Evolutionary conservation across 441 rosid species (phyloP), one percentile per base, ranked within the genome.

Genomic region (Erysimum pusillum): DNA sequence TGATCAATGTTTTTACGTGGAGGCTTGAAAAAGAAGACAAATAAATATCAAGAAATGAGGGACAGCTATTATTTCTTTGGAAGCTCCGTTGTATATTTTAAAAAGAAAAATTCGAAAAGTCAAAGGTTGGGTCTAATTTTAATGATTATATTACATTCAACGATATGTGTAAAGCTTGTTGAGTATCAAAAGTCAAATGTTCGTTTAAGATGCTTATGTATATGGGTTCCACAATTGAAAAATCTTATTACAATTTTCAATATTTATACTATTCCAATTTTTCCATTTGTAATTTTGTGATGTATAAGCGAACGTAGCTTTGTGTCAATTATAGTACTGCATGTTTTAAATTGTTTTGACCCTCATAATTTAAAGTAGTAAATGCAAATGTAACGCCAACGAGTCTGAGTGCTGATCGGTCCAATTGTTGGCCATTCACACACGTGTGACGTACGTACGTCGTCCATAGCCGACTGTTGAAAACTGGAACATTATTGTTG

Each of bases 1-100:
- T 59, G 49, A 48, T 51, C 57, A 39, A 67, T 58, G 66, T 65
- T 46, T 46, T 54, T 65, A 73, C 77, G 71, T 65, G 77, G 77
- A 71, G 63, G 39, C 35, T 44, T 64, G 71, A 7, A 44, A 53
- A 34, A 17, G 25, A 64, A 63, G 10, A 25, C n/a, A 63, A 28
- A 70, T 18, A 22, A 28, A 70, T 18, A 22, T 18, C 8, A 10
- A 38, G 17, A 60, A 61, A 25, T 9, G 36, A 71, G 15, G 4
- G 61, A 73, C 76, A 51, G 52, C 60, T 63, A 51, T 9, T 62
- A n/a, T 62, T 28, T 9, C 32, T 38, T 38, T 49, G 51, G 61
- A 62, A 60, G 17, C 60, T 71, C 14, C 17, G 49, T 72, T 62
- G 76, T 51, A 51, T 61, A 6, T 62, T 17, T 12, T n/a, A n/a